phyloP scores from a whole-genome alignment of 2,329 filamentous ascomycete genomes.

The Monosporascus sp. region DNA sequence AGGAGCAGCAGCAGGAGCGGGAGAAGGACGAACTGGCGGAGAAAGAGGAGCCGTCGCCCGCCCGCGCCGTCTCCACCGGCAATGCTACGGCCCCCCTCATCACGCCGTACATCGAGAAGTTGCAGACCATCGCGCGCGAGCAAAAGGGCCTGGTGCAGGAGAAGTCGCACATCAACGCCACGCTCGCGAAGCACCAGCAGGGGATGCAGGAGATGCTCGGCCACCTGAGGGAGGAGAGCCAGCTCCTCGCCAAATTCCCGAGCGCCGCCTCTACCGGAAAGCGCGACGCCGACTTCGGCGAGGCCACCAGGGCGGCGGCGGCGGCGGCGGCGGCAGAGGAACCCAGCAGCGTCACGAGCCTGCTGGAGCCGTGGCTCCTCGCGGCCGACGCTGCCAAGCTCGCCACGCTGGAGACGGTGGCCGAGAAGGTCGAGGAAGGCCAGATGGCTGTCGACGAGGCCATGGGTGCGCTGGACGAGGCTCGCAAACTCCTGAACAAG shows the following conservation, averaged over 20 bases:
- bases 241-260: conserved; percentile 50
- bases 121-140: conserved; percentile 47
- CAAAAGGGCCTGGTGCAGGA: conserved; percentile 55
- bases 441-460: conserved; percentile 51
- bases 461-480: conserved; percentile 42
- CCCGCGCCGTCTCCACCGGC: conserved; percentile 5
- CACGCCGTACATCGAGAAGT: conserved; percentile 49
- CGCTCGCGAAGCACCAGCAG: conserved; percentile 45
- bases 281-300: conserved; percentile 37
- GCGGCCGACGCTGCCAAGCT: conserved; percentile 58
- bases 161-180: conserved; percentile 50
- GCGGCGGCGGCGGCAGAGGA: conserved; percentile 26
- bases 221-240: conserved; percentile 56
- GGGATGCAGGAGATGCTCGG: conserved; percentile 46
- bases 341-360: conserved; percentile 31
- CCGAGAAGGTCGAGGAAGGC: conserved; percentile 55
- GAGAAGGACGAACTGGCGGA: conserved; percentile 7
- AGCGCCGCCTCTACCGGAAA: conserved; percentile 29
- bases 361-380: conserved; percentile 53
- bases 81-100: conserved; percentile 38
- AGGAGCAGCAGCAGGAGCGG: conserved; percentile 5
- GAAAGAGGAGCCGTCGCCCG: conserved; percentile 1
- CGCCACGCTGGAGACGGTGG: conserved; percentile 50
- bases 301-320: conserved; percentile 30
- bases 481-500: conserved; percentile 40